Conservation (phyloP, 148 eudicot species). For the Persicaria maculosa region DNA sequence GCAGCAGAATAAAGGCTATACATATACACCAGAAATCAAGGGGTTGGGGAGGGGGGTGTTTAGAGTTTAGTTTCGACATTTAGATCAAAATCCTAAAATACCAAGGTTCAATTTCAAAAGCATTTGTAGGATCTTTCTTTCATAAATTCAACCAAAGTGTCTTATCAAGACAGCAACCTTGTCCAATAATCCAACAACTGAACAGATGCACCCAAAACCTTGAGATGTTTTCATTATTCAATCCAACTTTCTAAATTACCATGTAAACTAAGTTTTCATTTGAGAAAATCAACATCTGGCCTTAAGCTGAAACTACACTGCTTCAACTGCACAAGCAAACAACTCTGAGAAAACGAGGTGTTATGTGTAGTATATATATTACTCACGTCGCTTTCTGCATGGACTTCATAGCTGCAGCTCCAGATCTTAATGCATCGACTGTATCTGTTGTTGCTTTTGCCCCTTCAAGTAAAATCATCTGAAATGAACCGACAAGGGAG, state of each 20-base stretch:
- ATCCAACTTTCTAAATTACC: background rate
- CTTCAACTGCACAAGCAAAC: background rate
- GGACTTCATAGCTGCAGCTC: conserved; percentile 89
- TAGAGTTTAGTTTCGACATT: background rate
- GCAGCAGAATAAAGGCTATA: background rate
- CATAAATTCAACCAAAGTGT: background rate
- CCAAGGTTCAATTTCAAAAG: background rate
- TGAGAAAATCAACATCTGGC: background rate
- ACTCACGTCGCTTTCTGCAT: conserved; percentile 97
- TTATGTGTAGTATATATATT: background rate
- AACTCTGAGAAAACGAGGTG: background rate
- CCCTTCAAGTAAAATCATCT: conserved; percentile 93
- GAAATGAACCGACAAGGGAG: conserved; percentile 14
- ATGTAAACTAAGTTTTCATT: background rate
- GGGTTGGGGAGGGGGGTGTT: background rate
- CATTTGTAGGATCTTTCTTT: background rate
- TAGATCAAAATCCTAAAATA: background rate
- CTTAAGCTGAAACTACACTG: background rate
- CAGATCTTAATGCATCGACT: conserved; percentile 87
- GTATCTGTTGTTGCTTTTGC: conserved; percentile 95
- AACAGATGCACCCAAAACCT: background rate
- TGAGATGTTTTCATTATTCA: background rate
- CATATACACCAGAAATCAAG: no score
- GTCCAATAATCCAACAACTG: background rate
- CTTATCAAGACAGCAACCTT: background rate